Conservation (phyloP, 148 eudicot species). For the Diospyros lotus region DNA sequence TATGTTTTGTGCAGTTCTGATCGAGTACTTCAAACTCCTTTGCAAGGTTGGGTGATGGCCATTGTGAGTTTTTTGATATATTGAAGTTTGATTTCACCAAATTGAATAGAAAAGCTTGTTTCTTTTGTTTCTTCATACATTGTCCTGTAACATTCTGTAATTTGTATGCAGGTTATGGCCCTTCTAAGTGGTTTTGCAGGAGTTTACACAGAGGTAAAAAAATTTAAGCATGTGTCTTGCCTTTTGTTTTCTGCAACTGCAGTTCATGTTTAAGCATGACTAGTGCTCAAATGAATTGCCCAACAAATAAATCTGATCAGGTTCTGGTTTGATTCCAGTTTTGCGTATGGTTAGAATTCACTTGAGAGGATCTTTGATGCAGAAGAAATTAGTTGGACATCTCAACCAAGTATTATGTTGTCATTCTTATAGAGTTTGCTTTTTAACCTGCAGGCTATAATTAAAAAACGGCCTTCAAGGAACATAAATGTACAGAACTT, state of each 20-base stretch:
- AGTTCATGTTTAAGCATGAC: constrained; percentile 3
- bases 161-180: constrained; percentile 76
- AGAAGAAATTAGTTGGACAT: constrained; percentile 1
- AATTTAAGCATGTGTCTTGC: constrained; percentile 9
- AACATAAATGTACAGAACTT: constrained; percentile 98
- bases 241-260: constrained; percentile 8
- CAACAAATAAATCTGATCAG: background rate
- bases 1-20: constrained; percentile 65
- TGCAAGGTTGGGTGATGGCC: constrained; percentile 99
- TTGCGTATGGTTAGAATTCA: background rate
- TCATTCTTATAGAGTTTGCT: constrained; percentile 10
- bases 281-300: background rate
- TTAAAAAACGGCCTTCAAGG: constrained; percentile 93
- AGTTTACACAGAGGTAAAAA: constrained; percentile 89
- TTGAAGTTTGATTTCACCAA: constrained; percentile 1
- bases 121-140: background rate
- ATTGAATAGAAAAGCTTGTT: background rate
- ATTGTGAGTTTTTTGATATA: constrained; percentile 60
- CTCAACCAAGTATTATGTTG: background rate
- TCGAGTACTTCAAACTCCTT: constrained; percentile 83
- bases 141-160: constrained; percentile 5
- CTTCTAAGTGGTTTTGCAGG: constrained; percentile 99
- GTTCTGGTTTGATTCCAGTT: constrained; percentile 6
- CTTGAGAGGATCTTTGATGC: constrained; percentile 1
- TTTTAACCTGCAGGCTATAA: constrained; percentile 63